Base-by-base conservation (phyloP, 1,139 yeast genomes). In the Yamadazyma atlantica region DNA sequence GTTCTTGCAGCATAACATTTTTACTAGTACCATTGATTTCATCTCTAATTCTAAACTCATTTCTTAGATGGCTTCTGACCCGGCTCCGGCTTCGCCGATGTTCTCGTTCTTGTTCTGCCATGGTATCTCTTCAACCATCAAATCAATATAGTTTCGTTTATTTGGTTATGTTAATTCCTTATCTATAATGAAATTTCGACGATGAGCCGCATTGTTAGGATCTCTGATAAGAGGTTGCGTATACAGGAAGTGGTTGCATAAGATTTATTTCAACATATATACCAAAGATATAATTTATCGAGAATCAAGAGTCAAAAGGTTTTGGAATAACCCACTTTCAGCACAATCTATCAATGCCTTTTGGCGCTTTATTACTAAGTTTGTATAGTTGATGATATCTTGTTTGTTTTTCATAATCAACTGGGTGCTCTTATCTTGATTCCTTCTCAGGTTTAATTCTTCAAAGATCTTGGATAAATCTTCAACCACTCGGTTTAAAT, bases 401-500 rank as follows among this genome's bases (percentile, higher is more conserved):
- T 60, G 55, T 51, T 77, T 81, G 34, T 66, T 57, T 26, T 65
- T 60, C 53, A 80, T 64, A 23, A 81, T 76, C 22, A 59, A 52
- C 26, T 52, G 55, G 13, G 63, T 60, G 23, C 48, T 45, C 32
- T 56, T 57, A 34, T 52, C 49, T 17, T 49, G 48, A 19, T 64
- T 61, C 34, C 66, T 62, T n/a, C 78, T 75, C 31, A 69, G 66
- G 39, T 75, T 75, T 39, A 81, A 73, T 34, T 58, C 58, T 53
- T 79, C 85, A 55, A 89, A 82, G 14, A 89, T 63, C 51, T 80
- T 81, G 2, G 95, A 84, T 29, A 92, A 66, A 40, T 78, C 82
- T 58, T 92, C 98, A 4, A 89, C 92, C 1, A 89, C 81, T 44
- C 74, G 67, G 38, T 82, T 82, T 35, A 92, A 65, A 39, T 79